Evolutionary conservation across 2,329 filamentous ascomycete species (phyloP).

Genomic region (Sarocladium brachiariae): DNA sequence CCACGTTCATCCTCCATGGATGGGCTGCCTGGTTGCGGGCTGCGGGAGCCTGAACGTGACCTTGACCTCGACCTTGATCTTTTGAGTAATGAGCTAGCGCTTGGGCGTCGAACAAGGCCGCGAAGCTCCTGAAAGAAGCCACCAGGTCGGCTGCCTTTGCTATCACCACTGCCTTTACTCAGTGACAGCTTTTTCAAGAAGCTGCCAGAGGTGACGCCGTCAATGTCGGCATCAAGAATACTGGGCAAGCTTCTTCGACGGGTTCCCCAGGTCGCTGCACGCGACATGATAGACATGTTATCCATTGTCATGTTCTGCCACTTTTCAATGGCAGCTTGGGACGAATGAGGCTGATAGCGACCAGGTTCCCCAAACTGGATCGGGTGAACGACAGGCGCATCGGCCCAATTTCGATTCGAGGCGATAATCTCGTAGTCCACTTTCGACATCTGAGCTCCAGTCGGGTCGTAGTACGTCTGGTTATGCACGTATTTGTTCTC

Average conservation of each 20-base stretch:
- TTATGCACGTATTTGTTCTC: slow-evolving; percentile 43
- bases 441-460: slow-evolving; percentile 33
- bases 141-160: slow-evolving; percentile 39
- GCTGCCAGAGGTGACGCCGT: slow-evolving; percentile 52
- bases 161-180: slow-evolving; percentile 31
- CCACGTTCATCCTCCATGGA: background rate
- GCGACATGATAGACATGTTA: slow-evolving; percentile 52
- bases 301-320: slow-evolving; percentile 47
- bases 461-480: slow-evolving; percentile 41
- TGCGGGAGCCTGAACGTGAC: background rate
- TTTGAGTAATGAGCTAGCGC: slow-evolving; percentile 36
- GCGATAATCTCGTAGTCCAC: slow-evolving; percentile 45
- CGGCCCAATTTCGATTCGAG: slow-evolving; percentile 40
- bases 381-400: slow-evolving; percentile 38
- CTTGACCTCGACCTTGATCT: slow-evolving; percentile 20
- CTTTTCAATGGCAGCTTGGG: slow-evolving; percentile 45
- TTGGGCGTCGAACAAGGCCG: slow-evolving; percentile 44
- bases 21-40: slow-evolving; percentile 5
- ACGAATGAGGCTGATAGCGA: slow-evolving; percentile 40
- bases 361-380: slow-evolving; percentile 30
- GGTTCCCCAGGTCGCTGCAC: slow-evolving; percentile 65
- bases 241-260: slow-evolving; percentile 58
- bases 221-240: slow-evolving; percentile 43
- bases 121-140: slow-evolving; percentile 41
- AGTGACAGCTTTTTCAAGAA: slow-evolving; percentile 58